Evolutionary conservation across 768 basidiomycete genomes (phyloP).

Genomic region (Lactifluus pinguis): DNA sequence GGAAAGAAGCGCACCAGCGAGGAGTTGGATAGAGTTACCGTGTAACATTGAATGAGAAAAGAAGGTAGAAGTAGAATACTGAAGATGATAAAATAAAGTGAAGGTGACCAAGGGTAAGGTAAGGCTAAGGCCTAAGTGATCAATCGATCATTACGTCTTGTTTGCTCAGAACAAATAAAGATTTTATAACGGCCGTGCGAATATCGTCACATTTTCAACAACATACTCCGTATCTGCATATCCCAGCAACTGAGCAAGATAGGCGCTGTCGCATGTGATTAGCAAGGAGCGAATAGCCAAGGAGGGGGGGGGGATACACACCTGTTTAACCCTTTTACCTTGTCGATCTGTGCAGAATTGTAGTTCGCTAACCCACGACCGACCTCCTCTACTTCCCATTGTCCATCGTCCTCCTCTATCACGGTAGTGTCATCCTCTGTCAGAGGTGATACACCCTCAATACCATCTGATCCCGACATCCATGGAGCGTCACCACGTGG

Average conservation of each 20-base stretch:
- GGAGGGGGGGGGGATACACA: slow-evolving; percentile 24
- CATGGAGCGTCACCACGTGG: slow-evolving; percentile 32
- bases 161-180: slow-evolving; percentile 19
- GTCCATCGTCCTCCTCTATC: slow-evolving; percentile 27
- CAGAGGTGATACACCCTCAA: slow-evolving; percentile 20
- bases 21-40: slow-evolving; percentile 70
- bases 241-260: slow-evolving; percentile 71
- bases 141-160: neutral
- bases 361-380: slow-evolving; percentile 94
- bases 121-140: neutral
- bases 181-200: slow-evolving; percentile 37
- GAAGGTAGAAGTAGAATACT: neutral
- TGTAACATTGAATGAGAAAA: slow-evolving; percentile 50
- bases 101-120: neutral
- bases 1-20: slow-evolving; percentile 46
- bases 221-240: slow-evolving; percentile 98
- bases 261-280: slow-evolving; percentile 42
- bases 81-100: neutral
- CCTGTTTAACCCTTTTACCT: slow-evolving; percentile 89
- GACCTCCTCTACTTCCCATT: slow-evolving; percentile 77
- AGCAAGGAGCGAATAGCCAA: slow-evolving; percentile 11
- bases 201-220: slow-evolving; percentile 88
- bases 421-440: slow-evolving; percentile 23
- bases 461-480: slow-evolving; percentile 14
- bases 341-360: slow-evolving; percentile 84